phyloP scores from a whole-genome alignment of 2,329 filamentous ascomycete genomes.

The Talaromyces sp. region DNA sequence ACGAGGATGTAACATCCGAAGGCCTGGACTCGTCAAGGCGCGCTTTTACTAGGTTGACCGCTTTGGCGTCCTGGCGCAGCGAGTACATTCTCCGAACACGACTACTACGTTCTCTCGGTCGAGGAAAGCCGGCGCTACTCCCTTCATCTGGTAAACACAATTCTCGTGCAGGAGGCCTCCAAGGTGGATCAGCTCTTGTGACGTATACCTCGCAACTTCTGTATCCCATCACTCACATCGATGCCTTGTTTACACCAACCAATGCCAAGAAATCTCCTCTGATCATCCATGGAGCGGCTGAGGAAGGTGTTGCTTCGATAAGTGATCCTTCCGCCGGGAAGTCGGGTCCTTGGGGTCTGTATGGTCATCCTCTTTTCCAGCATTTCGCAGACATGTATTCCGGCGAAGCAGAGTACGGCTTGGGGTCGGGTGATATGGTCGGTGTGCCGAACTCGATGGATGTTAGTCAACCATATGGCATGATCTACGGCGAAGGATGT shows the following conservation, averaged over 20 bases:
- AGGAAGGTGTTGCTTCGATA: constrained; percentile 71
- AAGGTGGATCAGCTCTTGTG: constrained; percentile 68
- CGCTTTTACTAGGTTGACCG: constrained; percentile 76
- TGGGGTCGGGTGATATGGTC: constrained; percentile 71
- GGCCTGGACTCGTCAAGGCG: constrained; percentile 68
- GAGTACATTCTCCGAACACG: constrained; percentile 89
- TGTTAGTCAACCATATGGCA: constrained; percentile 78
- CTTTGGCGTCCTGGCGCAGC: constrained; percentile 87
- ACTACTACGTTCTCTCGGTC: constrained; percentile 72
- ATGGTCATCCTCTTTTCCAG: constrained; percentile 69
- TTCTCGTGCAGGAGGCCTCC: constrained; percentile 53
- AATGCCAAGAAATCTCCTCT: constrained; percentile 67
- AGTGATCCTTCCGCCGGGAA: constrained; percentile 75
- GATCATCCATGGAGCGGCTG: constrained; percentile 78
- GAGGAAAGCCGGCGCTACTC: constrained; percentile 67
- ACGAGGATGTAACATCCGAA: constrained; percentile 47
- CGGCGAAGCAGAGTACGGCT: constrained; percentile 69
- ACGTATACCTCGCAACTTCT: constrained; percentile 84
- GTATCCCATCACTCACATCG: constrained; percentile 73
- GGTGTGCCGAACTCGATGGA: constrained; percentile 85
- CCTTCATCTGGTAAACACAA: constrained; percentile 54
- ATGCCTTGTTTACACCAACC: constrained; percentile 70
- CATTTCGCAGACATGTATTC: constrained; percentile 77
- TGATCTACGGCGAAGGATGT: constrained; percentile 80
- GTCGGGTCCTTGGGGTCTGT: constrained; percentile 77